Evolutionary conservation across 2,329 filamentous ascomycete genomes (phyloP), one percentile per base, ranked within the genome.

Genomic region (Dactylellina parvicollis): DNA sequence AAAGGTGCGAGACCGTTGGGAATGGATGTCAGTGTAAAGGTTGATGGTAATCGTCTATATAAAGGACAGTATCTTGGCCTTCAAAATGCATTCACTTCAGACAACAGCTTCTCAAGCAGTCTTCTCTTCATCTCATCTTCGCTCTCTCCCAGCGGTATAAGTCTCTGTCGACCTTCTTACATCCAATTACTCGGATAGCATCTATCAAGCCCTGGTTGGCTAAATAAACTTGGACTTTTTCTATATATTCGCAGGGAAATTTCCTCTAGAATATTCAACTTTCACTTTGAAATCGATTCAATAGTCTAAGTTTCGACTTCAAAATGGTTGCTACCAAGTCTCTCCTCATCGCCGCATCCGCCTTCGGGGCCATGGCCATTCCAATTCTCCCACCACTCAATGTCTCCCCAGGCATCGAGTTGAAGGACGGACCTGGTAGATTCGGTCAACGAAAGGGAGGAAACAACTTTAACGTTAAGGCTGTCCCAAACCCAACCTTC

Each of bases 401-500:
- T 20, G 67, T 72, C 30, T 72, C 67, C 16, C 67, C 67, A 14
- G 67, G 67, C n/a, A 59, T 72, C n/a, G 67, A 72, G 14, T 44
- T 72, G 16, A 64, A 64, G 20, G 20, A 47, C 22, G 59, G 59
- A 18, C 56, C 66, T 30, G 66, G 66, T 42, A 24, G 56, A 30
- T 71, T 62, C 42, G 56, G 56, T 12, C 56, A 62, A 32, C 46
- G 49, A 24, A 71, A 62, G 8, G 82, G 80, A n/a, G 82, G 82
- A 8, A 80, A 79, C 14, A 80, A 79, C n/a, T 81, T 83, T 72
- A 79, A 79, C 62, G 76, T 83, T 49, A 72, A 78, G 1, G 82
- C 83, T 76, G 78, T 82, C 2, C 78, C 79, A 28, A 83, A 83
- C 62, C 76, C 78, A 60, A 77, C 78, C 34, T 83, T 80, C 75